These are phyloP conservation scores for Acorus calamus DNA, from an alignment of 106 monocot genomes.

Conservation along the genomic window DNA sequence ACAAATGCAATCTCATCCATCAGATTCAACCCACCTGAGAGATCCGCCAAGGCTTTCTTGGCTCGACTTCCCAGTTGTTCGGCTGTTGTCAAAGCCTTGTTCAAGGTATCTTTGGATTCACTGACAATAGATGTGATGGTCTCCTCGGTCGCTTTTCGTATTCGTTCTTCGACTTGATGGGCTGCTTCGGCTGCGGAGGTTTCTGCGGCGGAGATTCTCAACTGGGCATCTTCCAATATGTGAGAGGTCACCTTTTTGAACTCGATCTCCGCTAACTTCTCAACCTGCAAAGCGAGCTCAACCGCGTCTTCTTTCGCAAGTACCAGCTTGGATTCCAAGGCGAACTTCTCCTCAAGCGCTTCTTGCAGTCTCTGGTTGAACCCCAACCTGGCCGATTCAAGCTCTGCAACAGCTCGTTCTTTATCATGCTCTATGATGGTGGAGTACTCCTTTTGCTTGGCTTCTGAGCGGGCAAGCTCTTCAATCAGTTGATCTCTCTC, in stretches of 20 bases:
- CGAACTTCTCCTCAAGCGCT: slow-evolving; percentile 15
- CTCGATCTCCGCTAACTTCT: slow-evolving; percentile 26
- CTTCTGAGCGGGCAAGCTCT: slow-evolving; percentile 22
- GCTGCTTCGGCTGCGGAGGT: slow-evolving; percentile 25
- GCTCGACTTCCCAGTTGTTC: slow-evolving; percentile 17
- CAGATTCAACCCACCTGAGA: slow-evolving; percentile 15
- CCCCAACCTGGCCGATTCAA: slow-evolving; percentile 25
- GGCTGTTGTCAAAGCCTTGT: slow-evolving; percentile 21
- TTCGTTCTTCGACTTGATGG: slow-evolving; percentile 18
- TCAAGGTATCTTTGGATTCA: slow-evolving; percentile 12
- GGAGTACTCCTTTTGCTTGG: slow-evolving; percentile 19
- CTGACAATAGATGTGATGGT: slow-evolving; percentile 20
- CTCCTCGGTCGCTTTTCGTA: slow-evolving; percentile 18
- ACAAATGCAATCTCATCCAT: slow-evolving; percentile 16
- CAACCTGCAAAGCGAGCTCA: slow-evolving; percentile 29
- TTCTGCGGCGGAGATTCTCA: slow-evolving; percentile 28
- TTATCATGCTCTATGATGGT: slow-evolving; percentile 25
- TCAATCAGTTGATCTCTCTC: slow-evolving; percentile 24
- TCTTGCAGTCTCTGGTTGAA: slow-evolving; percentile 20
- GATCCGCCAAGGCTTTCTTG: slow-evolving; percentile 8
- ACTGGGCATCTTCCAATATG: slow-evolving; percentile 21
- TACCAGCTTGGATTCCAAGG: slow-evolving; percentile 20
- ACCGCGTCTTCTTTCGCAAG: slow-evolving; percentile 33
- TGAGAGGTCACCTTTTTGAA: slow-evolving; percentile 27
- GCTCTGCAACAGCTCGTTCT: slow-evolving; percentile 15